These are phyloP conservation scores for Leptographium lundbergii DNA, from an alignment of 2,329 filamentous ascomycete species.

Conservation along the genomic window DNA sequence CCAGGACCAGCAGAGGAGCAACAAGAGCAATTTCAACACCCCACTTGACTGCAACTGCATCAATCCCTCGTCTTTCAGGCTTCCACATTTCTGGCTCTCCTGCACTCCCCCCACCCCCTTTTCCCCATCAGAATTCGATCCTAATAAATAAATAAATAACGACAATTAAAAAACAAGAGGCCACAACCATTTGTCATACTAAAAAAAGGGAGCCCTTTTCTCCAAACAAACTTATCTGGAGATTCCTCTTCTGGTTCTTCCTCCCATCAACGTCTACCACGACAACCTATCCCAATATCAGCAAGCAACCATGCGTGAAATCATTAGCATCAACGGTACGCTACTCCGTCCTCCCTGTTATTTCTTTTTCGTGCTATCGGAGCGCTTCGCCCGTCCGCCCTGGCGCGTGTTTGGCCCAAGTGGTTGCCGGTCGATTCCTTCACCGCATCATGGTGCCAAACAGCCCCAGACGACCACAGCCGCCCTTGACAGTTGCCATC, in stretches of 20 bases:
- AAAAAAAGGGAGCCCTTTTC: slow-evolving; percentile 4
- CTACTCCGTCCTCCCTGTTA: slow-evolving; percentile 20
- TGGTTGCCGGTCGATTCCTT: slow-evolving; percentile 8
- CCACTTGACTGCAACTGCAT: slow-evolving; percentile 4
- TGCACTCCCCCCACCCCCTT: slow-evolving; percentile 4
- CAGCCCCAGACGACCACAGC: not conserved
- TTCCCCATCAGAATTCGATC: slow-evolving; percentile 7
- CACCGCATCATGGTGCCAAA: slow-evolving; percentile 7
- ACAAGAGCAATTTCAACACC: slow-evolving; percentile 1
- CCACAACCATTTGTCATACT: slow-evolving; percentile 5
- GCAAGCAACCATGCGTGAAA: slow-evolving; percentile 82
- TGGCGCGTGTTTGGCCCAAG: slow-evolving; percentile 12
- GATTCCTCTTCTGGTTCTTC: not conserved
- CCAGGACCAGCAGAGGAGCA: not conserved
- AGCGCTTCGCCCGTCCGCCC: not conserved
- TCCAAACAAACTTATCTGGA: not conserved
- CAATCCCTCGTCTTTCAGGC: slow-evolving; percentile 4
- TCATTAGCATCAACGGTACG: slow-evolving; percentile 96
- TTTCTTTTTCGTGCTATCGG: not conserved
- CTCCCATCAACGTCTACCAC: not conserved
- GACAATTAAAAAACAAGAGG: slow-evolving; percentile 3
- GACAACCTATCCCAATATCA: not conserved
- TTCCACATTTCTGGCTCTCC: slow-evolving; percentile 1
- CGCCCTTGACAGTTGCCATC: not conserved
- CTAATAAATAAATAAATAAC: slow-evolving; percentile 3